Base-by-base conservation (phyloP, 2,329 filamentous ascomycete species). In the Colletotrichum euphorbiae region DNA sequence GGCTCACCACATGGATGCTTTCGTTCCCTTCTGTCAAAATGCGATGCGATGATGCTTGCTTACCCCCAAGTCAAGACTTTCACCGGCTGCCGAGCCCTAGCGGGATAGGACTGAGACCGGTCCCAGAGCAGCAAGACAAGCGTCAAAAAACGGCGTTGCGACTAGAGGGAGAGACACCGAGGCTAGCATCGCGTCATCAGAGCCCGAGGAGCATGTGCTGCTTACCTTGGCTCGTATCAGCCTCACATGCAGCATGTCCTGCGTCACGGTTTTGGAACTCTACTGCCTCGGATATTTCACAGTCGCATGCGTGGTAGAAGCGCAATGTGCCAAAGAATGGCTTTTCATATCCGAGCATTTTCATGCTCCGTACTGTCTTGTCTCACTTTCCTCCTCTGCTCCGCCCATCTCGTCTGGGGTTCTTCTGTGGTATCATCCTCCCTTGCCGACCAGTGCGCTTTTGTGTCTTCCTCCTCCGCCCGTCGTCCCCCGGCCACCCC, bases 351-450 rank as follows among this genome's bases (percentile, higher is more conserved):
- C 64, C 60, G 60, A 67, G 65, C 65, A 67, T 67, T 64, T 60
- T 15, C 45, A 45, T 58, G 52, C 65, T 64, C 61, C 36, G 31
- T 42, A 28, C 31, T 36, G 50, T 33, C 28, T 28, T 21, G 50
- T 52, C 50, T 33, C 52, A 40, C 56, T 48, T 55, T 43, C 38
- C 64, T 28, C n/a, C 36, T 15, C 21, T n/a, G 50, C 48, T n/a
- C 19, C 31, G 48, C 40, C 19, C n/a, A 12, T 42, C 38, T n/a
- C 17, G 15, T 36, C 31, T 17, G 31, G 58, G 50, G 19, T 19
- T 51, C 42, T 48, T 67, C 50, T 21, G 62, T 69, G 67, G 67
- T 69, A 69, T 69, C 67, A 69, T 69, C 67, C 67, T 51, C 46
- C 67, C 60, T 57, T 54, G 19, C 21, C 51, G 9, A 28, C 45